A percentile compares a stretch with the other conserved stretches of the same genome.
Evolutionary conservation across 208 protist genomes (phyloP).

Genomic region (Crithidia expoeki): DNA sequence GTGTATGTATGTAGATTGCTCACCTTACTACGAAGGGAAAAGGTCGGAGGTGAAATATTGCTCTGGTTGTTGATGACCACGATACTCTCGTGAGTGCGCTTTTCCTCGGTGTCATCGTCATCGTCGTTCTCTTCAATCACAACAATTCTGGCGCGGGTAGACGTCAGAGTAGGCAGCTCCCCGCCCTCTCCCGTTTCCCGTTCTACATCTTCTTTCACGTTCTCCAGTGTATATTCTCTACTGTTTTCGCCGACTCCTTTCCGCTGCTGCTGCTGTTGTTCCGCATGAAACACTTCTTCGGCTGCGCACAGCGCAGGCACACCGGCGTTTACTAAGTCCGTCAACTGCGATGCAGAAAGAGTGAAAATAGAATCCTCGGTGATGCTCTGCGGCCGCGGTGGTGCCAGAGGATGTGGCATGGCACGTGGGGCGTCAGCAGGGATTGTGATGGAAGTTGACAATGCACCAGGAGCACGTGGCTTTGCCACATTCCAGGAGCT

Average conservation of each 20-base stretch:
- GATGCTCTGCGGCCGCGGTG: constrained; percentile 41
- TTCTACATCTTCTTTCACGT: background rate
- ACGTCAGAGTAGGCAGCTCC: background rate
- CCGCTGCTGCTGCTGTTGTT: constrained; percentile 9
- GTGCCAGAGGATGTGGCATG: constrained; percentile 38
- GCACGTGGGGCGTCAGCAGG: background rate
- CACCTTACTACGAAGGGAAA: too few species aligned
- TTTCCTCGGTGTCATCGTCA: background rate
- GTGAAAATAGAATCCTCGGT: constrained; percentile 78
- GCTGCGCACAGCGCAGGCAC: constrained; percentile 35
- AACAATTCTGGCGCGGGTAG: background rate
- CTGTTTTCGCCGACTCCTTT: too few species aligned
- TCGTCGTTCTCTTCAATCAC: background rate
- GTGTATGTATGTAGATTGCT: background rate
- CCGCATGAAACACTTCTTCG: background rate
- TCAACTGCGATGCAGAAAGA: constrained; percentile 46
- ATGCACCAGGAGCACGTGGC: background rate
- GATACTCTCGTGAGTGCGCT: background rate
- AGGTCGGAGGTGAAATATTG: too few species aligned
- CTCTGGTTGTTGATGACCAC: too few species aligned
- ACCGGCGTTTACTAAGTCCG: constrained; percentile 38
- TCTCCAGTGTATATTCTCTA: too few species aligned
- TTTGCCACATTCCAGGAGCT: too few species aligned
- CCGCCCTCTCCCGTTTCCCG: background rate
- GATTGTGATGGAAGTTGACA: constrained; percentile 9